Conservation (phyloP, 2,329 filamentous ascomycete species). For the Neonectria hederae region DNA sequence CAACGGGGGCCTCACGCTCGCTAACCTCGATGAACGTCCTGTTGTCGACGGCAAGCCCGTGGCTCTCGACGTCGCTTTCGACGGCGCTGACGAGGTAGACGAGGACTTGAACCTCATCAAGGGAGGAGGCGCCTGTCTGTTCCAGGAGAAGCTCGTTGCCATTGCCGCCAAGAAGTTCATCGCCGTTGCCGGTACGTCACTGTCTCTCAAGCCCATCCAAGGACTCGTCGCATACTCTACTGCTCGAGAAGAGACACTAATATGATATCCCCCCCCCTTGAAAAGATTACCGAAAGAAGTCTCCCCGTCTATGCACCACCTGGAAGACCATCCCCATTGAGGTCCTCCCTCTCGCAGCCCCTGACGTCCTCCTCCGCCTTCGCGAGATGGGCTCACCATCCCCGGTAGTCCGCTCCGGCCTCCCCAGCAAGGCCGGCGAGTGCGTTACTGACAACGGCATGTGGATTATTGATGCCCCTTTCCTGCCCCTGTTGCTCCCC, state of each 20-base stretch:
- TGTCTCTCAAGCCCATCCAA: conserved; percentile 1
- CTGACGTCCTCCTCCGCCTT: conserved; percentile 79
- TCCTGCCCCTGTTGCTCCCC: conserved; percentile 75
- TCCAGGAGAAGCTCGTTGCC: conserved; percentile 97
- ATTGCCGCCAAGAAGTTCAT: conserved; percentile 85
- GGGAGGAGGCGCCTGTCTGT: conserved; percentile 95
- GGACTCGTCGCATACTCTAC: not conserved
- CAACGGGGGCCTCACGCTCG: conserved; percentile 77
- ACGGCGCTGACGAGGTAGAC: conserved; percentile 97
- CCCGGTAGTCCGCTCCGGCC: conserved; percentile 76
- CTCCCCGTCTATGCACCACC: conserved; percentile 73
- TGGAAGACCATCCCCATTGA: conserved; percentile 95
- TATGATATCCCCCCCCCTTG: not conserved
- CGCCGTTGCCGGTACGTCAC: conserved; percentile 77
- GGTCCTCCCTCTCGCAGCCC: conserved; percentile 85
- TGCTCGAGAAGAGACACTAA: not conserved
- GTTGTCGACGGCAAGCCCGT: conserved; percentile 51
- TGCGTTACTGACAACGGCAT: conserved; percentile 69
- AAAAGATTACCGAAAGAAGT: conserved; percentile 88
- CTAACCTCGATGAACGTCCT: conserved; percentile 80
- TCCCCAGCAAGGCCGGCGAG: conserved; percentile 82
- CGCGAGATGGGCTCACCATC: conserved; percentile 75
- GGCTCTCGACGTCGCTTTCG: conserved; percentile 89
- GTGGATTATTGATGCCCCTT: conserved; percentile 93
- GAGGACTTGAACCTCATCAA: conserved; percentile 96